phyloP scores from a whole-genome alignment of 257 asterid genomes.

The Striga asiatica region DNA sequence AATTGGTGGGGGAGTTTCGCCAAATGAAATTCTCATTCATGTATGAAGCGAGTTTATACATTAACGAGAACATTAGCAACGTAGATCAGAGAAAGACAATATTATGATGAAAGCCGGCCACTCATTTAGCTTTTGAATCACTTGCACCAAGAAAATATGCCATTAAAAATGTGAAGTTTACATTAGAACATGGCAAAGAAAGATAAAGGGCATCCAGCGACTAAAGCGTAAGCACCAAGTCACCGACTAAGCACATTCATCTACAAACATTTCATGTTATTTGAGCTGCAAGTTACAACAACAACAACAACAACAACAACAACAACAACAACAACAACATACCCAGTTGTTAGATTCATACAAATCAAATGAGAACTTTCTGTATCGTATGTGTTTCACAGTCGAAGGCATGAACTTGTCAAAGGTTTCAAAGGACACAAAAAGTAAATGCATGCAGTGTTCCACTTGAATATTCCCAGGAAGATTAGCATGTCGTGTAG shows the following conservation, averaged over 20 bases:
- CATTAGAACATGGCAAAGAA: neutral
- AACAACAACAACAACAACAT: too few species aligned
- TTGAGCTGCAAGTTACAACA: too few species aligned
- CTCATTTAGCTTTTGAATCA: neutral
- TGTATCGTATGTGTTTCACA: neutral
- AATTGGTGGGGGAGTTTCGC: too few species aligned
- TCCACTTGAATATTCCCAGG: too few species aligned
- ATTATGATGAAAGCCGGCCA: neutral
- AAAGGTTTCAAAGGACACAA: neutral
- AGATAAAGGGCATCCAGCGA: neutral
- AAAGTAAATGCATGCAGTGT: neutral
- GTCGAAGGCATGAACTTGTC: neutral
- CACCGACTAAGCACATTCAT: neutral
- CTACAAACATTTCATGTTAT: neutral
- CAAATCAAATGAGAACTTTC: neutral
- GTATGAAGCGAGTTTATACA: too few species aligned
- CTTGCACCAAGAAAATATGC: neutral
- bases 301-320: too few species aligned
- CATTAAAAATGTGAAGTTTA: neutral
- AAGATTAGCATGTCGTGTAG: too few species aligned
- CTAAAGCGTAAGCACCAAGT: neutral
- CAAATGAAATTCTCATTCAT: too few species aligned
- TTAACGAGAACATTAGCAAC: too few species aligned
- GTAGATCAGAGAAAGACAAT: too few species aligned
- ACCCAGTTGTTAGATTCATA: too few species aligned